Evolutionary conservation across 495 filamentous ascomycete species (phyloP).

Genomic region (Penicillium verhagenii): DNA sequence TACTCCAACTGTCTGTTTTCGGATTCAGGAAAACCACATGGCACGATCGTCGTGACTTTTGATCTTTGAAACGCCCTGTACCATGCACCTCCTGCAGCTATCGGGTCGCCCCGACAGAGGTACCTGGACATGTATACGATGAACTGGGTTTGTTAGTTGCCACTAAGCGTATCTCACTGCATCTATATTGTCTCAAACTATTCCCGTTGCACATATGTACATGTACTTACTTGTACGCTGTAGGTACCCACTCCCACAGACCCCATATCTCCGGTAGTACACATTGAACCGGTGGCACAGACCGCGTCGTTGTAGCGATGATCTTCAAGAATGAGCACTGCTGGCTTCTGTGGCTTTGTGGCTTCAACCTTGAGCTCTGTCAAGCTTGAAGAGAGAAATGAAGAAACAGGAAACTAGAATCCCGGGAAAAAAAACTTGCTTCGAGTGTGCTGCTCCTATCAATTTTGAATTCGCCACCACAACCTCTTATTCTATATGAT

Average conservation of each 20-base stretch:
- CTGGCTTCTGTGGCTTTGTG: not conserved
- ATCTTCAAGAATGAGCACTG: not conserved
- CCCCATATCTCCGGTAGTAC: not conserved
- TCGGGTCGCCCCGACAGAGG: too few relatives aligned
- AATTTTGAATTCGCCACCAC: not conserved
- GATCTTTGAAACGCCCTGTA: constrained; percentile 2
- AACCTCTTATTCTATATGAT: too few relatives aligned
- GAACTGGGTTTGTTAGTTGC: not conserved
- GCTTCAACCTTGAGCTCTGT: not conserved
- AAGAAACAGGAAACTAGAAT: too few relatives aligned
- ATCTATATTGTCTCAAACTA: too few relatives aligned
- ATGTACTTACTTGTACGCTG: not conserved
- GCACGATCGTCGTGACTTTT: not conserved
- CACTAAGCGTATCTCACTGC: not conserved
- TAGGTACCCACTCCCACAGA: not conserved
- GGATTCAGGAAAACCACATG: constrained; percentile 4
- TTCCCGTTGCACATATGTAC: not conserved
- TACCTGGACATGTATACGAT: too few relatives aligned
- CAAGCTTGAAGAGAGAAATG: not conserved
- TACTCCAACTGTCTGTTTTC: not conserved
- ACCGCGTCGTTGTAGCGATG: not conserved
- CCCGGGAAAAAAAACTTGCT: not conserved
- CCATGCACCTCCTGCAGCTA: not conserved
- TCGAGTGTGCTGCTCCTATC: not conserved
- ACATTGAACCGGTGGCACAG: not conserved